Conservation (phyloP, 306 rosid species). For the Acacia melanoxylon region DNA sequence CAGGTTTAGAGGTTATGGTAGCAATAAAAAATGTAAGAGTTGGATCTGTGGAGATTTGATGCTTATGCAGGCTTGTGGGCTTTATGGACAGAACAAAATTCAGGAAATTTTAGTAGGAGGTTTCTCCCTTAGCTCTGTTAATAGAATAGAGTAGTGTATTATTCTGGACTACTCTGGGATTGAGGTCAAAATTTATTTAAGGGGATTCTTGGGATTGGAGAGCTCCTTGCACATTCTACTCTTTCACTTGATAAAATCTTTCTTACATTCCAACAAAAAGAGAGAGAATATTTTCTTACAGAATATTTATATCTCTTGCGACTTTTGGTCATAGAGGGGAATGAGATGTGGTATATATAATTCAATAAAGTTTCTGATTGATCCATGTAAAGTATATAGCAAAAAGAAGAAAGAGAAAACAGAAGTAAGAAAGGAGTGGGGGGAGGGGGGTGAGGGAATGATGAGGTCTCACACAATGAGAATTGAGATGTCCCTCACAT, state of each 20-base stretch:
- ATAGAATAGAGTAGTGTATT: neutral
- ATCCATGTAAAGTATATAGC: neutral
- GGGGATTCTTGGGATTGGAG: neutral
- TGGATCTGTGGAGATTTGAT: neutral
- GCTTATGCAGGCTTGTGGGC: neutral
- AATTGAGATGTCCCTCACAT: neutral
- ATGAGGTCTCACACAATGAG: neutral
- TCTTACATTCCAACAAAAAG: neutral
- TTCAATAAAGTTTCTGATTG: neutral
- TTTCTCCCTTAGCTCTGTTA: neutral
- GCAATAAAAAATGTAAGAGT: neutral
- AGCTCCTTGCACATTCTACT: neutral
- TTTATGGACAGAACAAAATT: neutral
- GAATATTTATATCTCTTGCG: neutral
- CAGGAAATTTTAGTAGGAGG: neutral
- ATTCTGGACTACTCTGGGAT: neutral
- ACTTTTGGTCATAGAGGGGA: constrained; percentile 22
- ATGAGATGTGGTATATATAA: neutral
- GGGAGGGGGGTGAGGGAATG: neutral
- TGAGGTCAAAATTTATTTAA: too few species aligned
- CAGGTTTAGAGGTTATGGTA: neutral
- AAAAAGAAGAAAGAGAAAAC: neutral
- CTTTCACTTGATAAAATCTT: neutral
- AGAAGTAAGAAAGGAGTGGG: neutral
- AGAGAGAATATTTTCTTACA: neutral